Conservation (phyloP, 2,329 filamentous ascomycete genomes). For the Tolypocladium guangdongense region DNA sequence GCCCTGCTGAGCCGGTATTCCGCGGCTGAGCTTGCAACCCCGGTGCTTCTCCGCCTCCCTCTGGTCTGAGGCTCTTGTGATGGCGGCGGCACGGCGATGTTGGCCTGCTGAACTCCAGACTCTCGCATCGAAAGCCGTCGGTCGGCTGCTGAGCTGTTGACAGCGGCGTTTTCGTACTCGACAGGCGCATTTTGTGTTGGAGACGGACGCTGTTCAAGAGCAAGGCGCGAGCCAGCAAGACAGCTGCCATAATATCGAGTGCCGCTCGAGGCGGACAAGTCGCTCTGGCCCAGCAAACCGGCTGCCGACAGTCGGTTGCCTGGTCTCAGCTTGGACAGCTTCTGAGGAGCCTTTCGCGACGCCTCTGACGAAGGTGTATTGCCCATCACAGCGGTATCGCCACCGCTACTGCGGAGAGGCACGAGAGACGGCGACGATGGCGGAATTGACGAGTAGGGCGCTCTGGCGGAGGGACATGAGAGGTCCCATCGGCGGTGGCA, state of each 20-base stretch:
- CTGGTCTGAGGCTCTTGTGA: neutral
- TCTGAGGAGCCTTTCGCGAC: constrained; percentile 29
- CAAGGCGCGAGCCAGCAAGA: constrained; percentile 15
- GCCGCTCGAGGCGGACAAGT: constrained; percentile 3
- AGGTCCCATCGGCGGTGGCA: neutral
- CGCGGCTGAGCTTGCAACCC: neutral
- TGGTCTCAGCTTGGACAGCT: constrained; percentile 39
- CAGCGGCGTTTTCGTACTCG: neutral
- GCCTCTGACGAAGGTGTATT: constrained; percentile 37
- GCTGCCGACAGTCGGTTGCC: constrained; percentile 27
- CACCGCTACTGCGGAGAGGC: neutral
- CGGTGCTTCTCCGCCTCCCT: neutral
- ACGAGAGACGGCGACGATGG: neutral
- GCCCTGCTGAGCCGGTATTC: neutral
- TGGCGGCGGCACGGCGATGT: neutral
- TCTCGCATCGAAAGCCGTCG: neutral
- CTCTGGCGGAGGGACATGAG: neutral
- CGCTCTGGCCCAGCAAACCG: constrained; percentile 22
- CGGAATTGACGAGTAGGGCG: neutral
- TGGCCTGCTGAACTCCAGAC: neutral
- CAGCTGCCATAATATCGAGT: constrained; percentile 20
- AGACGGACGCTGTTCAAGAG: neutral
- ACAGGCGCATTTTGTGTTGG: neutral
- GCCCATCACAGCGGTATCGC: constrained; percentile 27
- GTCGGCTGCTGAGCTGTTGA: neutral